phyloP scores from a whole-genome alignment of 2,329 filamentous ascomycete species.

The Spiromastix sp. region DNA sequence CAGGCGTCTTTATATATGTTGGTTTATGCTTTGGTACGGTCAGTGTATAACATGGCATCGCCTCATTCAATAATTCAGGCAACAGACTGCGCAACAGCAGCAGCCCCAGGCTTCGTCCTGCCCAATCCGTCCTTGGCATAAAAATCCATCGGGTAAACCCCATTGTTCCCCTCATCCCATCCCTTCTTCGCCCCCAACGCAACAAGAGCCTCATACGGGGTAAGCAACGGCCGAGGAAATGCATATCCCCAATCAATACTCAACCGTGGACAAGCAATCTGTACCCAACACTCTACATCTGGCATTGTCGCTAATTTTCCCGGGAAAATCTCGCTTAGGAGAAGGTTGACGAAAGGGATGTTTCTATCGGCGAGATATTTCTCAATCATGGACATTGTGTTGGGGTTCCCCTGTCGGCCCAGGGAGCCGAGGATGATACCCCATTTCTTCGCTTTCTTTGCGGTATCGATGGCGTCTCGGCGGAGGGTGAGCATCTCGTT shows the following conservation, averaged over 20 bases:
- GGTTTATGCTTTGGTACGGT: too few species aligned
- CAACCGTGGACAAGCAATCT: slow-evolving; percentile 89
- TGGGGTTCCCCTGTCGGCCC: slow-evolving; percentile 87
- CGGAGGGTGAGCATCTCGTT: slow-evolving; percentile 79
- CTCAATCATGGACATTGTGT: slow-evolving; percentile 84
- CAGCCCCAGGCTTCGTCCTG: slow-evolving; percentile 50
- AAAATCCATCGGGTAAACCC: slow-evolving; percentile 94
- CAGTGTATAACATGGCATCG: too few species aligned
- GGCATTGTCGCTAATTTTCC: slow-evolving; percentile 88
- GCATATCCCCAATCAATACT: slow-evolving; percentile 99
- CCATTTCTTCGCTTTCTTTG: slow-evolving; percentile 69
- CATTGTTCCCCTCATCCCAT: slow-evolving; percentile 52
- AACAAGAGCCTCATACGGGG: slow-evolving; percentile 89
- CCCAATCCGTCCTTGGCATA: slow-evolving; percentile 88
- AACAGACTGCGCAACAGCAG: too few species aligned
- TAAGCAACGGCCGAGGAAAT: slow-evolving; percentile 77
- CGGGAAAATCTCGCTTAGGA: slow-evolving; percentile 92
- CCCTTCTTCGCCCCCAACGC: slow-evolving; percentile 71
- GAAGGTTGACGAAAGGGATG: slow-evolving; percentile 71
- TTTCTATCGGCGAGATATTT: slow-evolving; percentile 58
- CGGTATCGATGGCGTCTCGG: slow-evolving; percentile 62
- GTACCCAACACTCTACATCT: slow-evolving; percentile 96
- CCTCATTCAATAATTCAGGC: too few species aligned
- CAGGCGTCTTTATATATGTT: too few species aligned
- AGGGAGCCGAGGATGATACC: slow-evolving; percentile 88